Evolutionary conservation across 441 rosid genomes (phyloP).

Genomic region (Dalechampia spathulata): DNA sequence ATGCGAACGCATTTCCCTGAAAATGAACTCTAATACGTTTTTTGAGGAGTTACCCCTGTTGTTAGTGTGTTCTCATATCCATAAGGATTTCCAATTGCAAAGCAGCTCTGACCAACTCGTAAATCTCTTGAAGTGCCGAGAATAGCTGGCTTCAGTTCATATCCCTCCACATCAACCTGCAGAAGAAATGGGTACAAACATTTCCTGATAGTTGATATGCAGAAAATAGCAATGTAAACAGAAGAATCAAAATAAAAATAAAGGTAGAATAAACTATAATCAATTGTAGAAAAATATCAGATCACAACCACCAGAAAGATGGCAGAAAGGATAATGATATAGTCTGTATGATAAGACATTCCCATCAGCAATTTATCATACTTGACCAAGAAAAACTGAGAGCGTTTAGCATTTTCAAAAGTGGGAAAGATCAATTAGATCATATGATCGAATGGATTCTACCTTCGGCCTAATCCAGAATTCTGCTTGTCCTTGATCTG

Average conservation of each 20-base stretch:
- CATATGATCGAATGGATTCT: neutral
- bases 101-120: constrained; percentile 83
- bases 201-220: neutral
- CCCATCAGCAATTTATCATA: no score
- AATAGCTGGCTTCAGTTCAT: constrained; percentile 52
- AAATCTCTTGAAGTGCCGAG: constrained; percentile 65
- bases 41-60: constrained; percentile 57
- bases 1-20: no score
- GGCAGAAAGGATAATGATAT: no score
- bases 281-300: no score
- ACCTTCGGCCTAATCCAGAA: neutral
- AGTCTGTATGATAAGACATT: no score
- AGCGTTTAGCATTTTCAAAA: neutral
- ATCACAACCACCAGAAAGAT: no score
- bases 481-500: neutral
- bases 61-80: constrained; percentile 91
- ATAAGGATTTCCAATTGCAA: constrained; percentile 82
- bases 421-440: neutral
- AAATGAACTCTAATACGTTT: neutral
- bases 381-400: no score
- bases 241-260: neutral
- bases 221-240: neutral
- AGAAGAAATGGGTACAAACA: neutral
- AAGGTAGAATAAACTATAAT: no score
- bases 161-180: constrained; percentile 71